Evolutionary conservation across 495 filamentous ascomycete species (phyloP), one percentile per base, ranked within the genome.

Genomic region (Daldinia concentrica): DNA sequence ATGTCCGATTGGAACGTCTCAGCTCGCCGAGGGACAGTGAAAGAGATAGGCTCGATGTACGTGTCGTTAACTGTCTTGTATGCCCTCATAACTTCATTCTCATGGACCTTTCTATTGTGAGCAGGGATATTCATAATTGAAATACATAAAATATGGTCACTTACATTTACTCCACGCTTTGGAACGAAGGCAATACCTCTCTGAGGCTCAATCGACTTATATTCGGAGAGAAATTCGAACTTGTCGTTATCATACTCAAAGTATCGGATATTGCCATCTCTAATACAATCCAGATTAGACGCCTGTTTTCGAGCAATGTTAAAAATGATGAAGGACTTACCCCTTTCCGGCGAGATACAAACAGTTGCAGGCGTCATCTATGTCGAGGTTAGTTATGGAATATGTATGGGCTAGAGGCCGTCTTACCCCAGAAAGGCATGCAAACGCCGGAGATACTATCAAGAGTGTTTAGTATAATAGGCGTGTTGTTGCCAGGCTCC

Each of bases 1-100:
- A 99, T 98, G 75, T 99, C 95, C 55, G 92, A 92, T 82, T 99
- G 95, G 88, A 98, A 99, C 54, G 90, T 92, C 81, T 99, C 95
- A n/a, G 95, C 92, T 41, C 94, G 87, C 29, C 95, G 91, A 56
- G 96, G 96, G 0, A 98, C 95, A 61, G 97, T 95, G 81, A 99
- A 99, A 0, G 96, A 97, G 74, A 99, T 91, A 9, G 95, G 95
- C 77, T 99, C 95, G 74, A 99, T 93, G 79, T 96, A 97, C 9
- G 84, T 80, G 79, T 99, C 96, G 76, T 93, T 95, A 76, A 98
- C 91, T 0, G 94, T 98, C 87, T 98, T 98, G 87, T 91, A 99
- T 50, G 91, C 94, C 64, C 95, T 89, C 84, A 97, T 92, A 32
- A 99, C 89, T 80, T 99, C 95, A 72, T 98, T 98, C 68, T 98